Evolutionary conservation across 176 grass and related monocot species (phyloP), one percentile per base, ranked within the genome.

Genomic region (Carex parvula): DNA sequence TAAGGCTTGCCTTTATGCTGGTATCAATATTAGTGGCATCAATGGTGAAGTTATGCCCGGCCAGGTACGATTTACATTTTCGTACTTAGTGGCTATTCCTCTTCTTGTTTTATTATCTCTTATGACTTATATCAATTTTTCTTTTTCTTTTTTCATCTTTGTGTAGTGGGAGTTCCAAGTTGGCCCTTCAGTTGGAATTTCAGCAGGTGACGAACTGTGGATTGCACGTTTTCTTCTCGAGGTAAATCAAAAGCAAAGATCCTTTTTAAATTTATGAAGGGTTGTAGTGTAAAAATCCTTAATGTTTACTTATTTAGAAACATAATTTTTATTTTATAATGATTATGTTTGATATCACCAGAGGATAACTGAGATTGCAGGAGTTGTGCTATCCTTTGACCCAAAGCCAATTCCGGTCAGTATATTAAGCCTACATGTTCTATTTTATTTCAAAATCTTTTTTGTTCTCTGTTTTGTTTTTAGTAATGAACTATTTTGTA

Each of bases 31-130:
- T 77, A 79, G 90, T 1, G 94, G 94, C 48, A 91, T 97, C 87
- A 94, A 97, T 7, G 94, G 85, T 13, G 94, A 97, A 48, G 94
- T 97, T 80, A 94, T 94, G 94, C 90, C 94, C 21, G 94, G 94
- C 0, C 92, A 94, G 90, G 94, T 97, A 89, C 2, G 6, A 26
- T 35, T 35, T 74, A 7, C 5, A 62, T 16, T 16, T 33, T 12
- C 2, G 3, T 57, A 10, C 15, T 8, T 57, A 3, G 9, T 32
- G 1, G 11, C 13, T 81, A 32, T 52, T 50, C 14, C 29, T 69
- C 20, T 61, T 63, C 52, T 50, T 60, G 4, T 6, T 52, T 15
- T 46, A 11, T 76, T 14, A 16, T 48, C 11, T 72, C n/a, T 52
- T 33, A 17, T 7, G 7, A 16, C 24, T 67, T 21, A 29, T 12